These are phyloP conservation scores for Cordyceps cateniannulata DNA, from an alignment of 2,329 filamentous ascomycete genomes.

Conservation along the genomic window DNA sequence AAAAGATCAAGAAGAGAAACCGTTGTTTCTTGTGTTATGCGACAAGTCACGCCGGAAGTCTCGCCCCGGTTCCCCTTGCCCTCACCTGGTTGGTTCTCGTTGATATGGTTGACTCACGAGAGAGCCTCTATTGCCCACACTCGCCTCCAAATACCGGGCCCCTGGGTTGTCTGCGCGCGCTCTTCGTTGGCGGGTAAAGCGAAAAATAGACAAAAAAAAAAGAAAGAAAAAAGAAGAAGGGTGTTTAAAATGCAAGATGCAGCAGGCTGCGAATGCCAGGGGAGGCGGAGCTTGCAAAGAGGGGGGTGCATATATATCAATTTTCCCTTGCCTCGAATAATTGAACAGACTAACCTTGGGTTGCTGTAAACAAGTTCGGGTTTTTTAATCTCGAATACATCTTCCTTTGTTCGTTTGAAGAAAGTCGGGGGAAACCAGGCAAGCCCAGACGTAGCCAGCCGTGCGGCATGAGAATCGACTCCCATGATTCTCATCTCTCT, in stretches of 20 bases:
- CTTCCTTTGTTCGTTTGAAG: neutral
- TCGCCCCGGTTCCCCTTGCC: neutral
- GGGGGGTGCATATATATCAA: neutral
- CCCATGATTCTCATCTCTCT: neutral
- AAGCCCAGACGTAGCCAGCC: neutral
- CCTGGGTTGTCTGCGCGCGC: neutral
- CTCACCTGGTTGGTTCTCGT: neutral
- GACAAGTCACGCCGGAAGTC: neutral
- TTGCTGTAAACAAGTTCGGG: no score
- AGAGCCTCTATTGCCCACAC: neutral
- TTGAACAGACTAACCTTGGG: no score
- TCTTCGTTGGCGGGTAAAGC: no score
- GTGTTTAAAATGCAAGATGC: slow-evolving; percentile 10
- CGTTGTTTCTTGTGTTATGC: neutral
- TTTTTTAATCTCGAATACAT: no score
- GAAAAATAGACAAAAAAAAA: neutral
- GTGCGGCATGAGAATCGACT: neutral
- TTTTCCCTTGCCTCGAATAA: no score
- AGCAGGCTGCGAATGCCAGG: neutral
- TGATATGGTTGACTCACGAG: neutral
- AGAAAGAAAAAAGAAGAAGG: no score
- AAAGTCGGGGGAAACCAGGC: neutral
- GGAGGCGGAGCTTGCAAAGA: neutral
- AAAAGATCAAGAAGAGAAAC: no score
- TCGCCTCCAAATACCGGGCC: neutral